Conservation (phyloP, 1,284 basidiomycete species). For the Cutaneotrichosporon cavernicola region DNA sequence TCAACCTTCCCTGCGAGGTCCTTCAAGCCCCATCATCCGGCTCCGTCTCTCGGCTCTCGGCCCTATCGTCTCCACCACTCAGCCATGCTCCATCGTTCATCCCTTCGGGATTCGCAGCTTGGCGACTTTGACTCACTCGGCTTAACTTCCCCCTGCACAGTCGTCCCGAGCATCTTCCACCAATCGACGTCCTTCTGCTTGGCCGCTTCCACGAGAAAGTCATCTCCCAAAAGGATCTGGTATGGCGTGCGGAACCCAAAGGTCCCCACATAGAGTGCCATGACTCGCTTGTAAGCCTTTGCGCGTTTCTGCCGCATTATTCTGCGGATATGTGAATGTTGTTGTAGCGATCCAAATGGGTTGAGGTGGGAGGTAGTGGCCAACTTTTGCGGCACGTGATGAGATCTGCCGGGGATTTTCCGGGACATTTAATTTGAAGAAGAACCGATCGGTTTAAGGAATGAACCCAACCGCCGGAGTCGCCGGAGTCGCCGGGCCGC, state of each 20-base stretch:
- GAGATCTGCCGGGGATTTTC: not conserved
- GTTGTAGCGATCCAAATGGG: not conserved
- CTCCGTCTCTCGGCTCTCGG: no score
- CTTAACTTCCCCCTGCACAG: constrained; percentile 80
- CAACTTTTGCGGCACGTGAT: constrained; percentile 14
- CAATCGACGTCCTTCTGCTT: constrained; percentile 61
- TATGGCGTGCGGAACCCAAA: constrained; percentile 90
- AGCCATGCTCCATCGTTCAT: not conserved
- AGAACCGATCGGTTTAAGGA: not conserved
- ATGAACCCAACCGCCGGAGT: not conserved
- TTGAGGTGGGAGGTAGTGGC: constrained; percentile 2
- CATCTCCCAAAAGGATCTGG: constrained; percentile 82
- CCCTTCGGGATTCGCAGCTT: no score
- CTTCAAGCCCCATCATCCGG: no score
- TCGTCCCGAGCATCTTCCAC: constrained; percentile 66
- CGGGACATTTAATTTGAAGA: not conserved
- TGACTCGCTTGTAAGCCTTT: constrained; percentile 86
- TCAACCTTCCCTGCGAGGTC: no score
- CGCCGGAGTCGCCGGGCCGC: not conserved
- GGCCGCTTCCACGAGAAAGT: constrained; percentile 70
- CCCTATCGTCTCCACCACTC: not conserved
- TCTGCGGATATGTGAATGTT: constrained; percentile 3
- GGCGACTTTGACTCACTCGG: constrained; percentile 65
- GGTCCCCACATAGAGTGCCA: constrained; percentile 76
- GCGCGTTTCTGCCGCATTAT: constrained; percentile 87